These are phyloP conservation scores for Colletotrichum sp. DNA, from an alignment of 2,329 filamentous ascomycete species.

Conservation along the genomic window DNA sequence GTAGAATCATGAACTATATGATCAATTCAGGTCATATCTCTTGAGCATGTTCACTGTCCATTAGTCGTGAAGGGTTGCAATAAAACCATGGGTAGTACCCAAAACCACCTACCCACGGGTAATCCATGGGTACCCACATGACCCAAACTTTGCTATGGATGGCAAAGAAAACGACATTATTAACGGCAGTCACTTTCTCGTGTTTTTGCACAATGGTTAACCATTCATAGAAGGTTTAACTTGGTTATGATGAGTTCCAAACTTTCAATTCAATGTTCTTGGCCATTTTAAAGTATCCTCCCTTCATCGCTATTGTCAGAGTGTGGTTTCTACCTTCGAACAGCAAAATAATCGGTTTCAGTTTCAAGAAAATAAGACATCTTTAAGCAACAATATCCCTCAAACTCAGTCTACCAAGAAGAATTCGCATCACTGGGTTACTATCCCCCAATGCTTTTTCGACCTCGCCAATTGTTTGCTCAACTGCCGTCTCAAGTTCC, in stretches of 20 bases:
- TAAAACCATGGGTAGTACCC: no score
- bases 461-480: neutral
- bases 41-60: neutral
- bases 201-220: neutral
- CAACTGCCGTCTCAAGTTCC: neutral
- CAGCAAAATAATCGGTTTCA: neutral
- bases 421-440: neutral
- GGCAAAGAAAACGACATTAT: neutral
- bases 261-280: neutral
- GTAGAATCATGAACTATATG: neutral
- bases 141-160: neutral
- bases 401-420: conserved; percentile 1
- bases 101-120: no score
- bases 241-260: neutral
- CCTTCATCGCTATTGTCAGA: neutral
- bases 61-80: neutral
- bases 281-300: neutral
- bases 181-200: neutral
- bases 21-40: neutral
- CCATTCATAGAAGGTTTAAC: neutral
- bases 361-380: neutral
- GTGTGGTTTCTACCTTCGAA: neutral
- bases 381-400: neutral
- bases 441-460: neutral
- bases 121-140: no score